Evolutionary conservation across 495 filamentous ascomycete genomes (phyloP).

Genomic region (Gamarada debralockiae): DNA sequence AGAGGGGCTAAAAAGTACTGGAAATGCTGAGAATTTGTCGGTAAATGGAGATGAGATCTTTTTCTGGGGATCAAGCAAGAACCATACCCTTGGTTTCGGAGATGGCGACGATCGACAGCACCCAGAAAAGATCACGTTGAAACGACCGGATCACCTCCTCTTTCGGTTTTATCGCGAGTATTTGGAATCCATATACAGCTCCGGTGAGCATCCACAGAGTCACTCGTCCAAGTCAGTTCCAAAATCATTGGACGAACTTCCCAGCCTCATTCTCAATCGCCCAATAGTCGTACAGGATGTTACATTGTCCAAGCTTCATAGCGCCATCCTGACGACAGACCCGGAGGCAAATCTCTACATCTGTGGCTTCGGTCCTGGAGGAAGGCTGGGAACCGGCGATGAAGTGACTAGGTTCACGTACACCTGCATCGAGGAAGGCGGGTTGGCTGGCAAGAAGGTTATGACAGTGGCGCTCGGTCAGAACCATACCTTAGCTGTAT

Average conservation of each 20-base stretch:
- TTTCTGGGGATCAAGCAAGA: constrained; percentile 93
- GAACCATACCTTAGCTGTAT: constrained; percentile 84
- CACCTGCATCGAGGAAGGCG: constrained; percentile 70
- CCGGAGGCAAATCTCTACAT: constrained; percentile 89
- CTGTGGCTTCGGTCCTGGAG: constrained; percentile 88
- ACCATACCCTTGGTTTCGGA: constrained; percentile 84
- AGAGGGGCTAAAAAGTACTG: constrained; percentile 24
- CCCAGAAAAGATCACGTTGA: constrained; percentile 75
- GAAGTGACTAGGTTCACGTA: constrained; percentile 84
- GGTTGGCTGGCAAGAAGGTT: constrained; percentile 66
- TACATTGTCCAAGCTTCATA: constrained; percentile 86
- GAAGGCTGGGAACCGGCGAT: constrained; percentile 85
- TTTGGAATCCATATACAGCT: constrained; percentile 28
- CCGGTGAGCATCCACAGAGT: constrained; percentile 22
- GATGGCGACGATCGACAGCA: constrained; percentile 92
- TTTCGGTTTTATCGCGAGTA: constrained; percentile 62
- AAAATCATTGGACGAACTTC: constrained; percentile 50
- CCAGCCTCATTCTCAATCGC: constrained; percentile 61
- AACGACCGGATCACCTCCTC: constrained; percentile 77
- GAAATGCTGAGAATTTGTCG: constrained; percentile 9
- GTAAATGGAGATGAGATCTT: constrained; percentile 78
- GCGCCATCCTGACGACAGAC: constrained; percentile 85
- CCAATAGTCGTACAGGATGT: constrained; percentile 72
- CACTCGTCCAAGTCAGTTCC: constrained; percentile 26
- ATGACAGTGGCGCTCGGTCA: constrained; percentile 75